A percentile compares a stretch with the other conserved stretches of the same genome.
Conservation (phyloP, 495 filamentous ascomycete genomes). For the Hypoxylon fuscum region DNA sequence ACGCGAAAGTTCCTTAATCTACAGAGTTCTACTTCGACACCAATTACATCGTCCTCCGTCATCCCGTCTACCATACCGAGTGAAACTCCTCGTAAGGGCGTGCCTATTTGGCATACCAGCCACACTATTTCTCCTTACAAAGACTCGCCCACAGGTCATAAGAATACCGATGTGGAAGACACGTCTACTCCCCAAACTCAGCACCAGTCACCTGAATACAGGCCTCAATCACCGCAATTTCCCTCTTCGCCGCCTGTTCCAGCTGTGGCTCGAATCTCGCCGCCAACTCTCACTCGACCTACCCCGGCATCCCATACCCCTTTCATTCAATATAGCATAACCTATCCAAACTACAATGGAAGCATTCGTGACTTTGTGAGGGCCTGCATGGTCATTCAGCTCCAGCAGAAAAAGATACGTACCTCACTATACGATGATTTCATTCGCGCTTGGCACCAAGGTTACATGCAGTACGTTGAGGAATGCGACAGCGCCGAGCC, state of each 20-base stretch:
- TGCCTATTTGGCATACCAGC: neutral
- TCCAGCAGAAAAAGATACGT: slow-evolving; percentile 39
- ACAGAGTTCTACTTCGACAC: slow-evolving; percentile 21
- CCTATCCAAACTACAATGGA: slow-evolving; percentile 67
- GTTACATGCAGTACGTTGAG: slow-evolving; percentile 53
- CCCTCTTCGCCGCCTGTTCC: slow-evolving; percentile 46
- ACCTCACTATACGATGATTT: slow-evolving; percentile 73
- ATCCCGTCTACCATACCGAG: slow-evolving; percentile 39
- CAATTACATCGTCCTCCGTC: slow-evolving; percentile 31
- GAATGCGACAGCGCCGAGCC: slow-evolving; percentile 20
- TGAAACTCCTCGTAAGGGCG: neutral
- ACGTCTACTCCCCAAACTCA: slow-evolving; percentile 3
- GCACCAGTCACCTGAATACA: slow-evolving; percentile 20
- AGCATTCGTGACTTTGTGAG: slow-evolving; percentile 62
- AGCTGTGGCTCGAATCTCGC: slow-evolving; percentile 17
- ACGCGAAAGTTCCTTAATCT: slow-evolving; percentile 5
- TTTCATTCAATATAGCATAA: slow-evolving; percentile 55
- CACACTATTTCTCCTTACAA: neutral
- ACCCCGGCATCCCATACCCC: slow-evolving; percentile 32
- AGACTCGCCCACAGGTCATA: neutral
- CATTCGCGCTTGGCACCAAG: slow-evolving; percentile 58
- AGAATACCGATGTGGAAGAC: neutral
- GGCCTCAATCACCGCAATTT: slow-evolving; percentile 8
- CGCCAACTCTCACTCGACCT: neutral
- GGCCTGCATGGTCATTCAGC: slow-evolving; percentile 63